Conservation (phyloP, 805 yeast genomes). For the Cyberlindnera americana region DNA sequence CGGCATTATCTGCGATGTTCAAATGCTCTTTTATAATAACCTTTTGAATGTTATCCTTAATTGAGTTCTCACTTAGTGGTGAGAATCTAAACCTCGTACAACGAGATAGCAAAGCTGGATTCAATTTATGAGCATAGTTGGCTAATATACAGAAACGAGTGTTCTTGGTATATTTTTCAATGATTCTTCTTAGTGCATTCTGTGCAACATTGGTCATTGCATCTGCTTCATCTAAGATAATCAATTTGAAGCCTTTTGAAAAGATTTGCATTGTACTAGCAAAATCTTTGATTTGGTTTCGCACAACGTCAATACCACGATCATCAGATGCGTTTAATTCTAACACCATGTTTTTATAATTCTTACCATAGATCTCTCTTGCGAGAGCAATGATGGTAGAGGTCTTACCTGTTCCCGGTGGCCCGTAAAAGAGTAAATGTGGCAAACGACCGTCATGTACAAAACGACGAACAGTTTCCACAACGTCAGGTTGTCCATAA, state of each 20-base stretch:
- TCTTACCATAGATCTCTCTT: conserved; percentile 78
- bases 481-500: conserved; percentile 85
- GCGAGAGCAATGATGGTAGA: conserved; percentile 88
- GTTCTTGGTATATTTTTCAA: conserved; percentile 90
- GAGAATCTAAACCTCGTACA: conserved; percentile 94
- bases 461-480: conserved; percentile 79
- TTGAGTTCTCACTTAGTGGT: conserved; percentile 69
- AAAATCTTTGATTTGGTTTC: conserved; percentile 94
- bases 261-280: conserved; percentile 96
- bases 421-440: conserved; percentile 90
- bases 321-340: conserved; percentile 97
- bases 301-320: conserved; percentile 96
- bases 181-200: conserved; percentile 71
- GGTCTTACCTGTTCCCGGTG: conserved; percentile 94
- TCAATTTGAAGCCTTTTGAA: conserved; percentile 77
- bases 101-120: conserved; percentile 91
- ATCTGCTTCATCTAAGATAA: conserved; percentile 94
- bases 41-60: conserved; percentile 59
- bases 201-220: conserved; percentile 90
- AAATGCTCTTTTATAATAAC: conserved; percentile 71
- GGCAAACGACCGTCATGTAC: conserved; percentile 82
- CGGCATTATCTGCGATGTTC: conserved; percentile 54
- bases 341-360: conserved; percentile 81
- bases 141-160: conserved; percentile 96
- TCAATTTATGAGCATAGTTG: conserved; percentile 90